Base-by-base conservation (phyloP, 2,329 filamentous ascomycete species). In the Calonectria multiphialidica region DNA sequence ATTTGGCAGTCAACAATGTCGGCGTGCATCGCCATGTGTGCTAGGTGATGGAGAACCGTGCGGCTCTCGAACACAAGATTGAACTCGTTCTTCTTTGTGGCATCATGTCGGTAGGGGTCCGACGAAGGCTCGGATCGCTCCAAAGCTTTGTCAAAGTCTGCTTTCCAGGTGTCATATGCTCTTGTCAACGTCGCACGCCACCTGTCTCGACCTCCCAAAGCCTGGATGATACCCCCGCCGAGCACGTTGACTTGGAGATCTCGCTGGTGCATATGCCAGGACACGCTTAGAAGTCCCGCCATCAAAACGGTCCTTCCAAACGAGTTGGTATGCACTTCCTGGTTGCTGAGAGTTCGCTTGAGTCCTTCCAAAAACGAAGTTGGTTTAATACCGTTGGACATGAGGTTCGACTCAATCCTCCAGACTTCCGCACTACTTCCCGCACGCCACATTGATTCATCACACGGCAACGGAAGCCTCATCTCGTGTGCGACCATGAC, bases 1-100 rank as follows among this genome's bases (percentile, higher is more conserved):
- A 98, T 97, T 84, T 98, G 96, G 79, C 95, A 96, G 82, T 98
- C 96, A n/a, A 98, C 94, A 66, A 98, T 95, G 80, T 98, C 96
- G 28, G 98, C 95, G 80, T 98, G 95, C 90, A 98, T 98, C 3
- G 95, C 95, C 95, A 99, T 98, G 83, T 98, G 97, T 0, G 97
- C 97, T 15, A 99, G 87, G 79, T 98, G 95, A 81, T 98, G 96
- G 53, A 98, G 87, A 33, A 98, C 96, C 2, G 94, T 97, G 23
- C 95, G 91, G 74, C 93, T 95, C 82, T 98, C 95, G 78, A 97
- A 96, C 35, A 97, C 92, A 16, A 90, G 85, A 68, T 88, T 90
- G 64, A 87, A 84, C 71, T 91, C 88, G 77, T 93, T 93, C 73
- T 94, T 91, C 78, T 93, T 91, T 50, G 79, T 78, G 87, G 87